Percentiles rank a stretch among this genome's conserved stretches.
Evolutionary conservation across 768 basidiomycete genomes (phyloP).

Genomic region (Boletus vermiculosoides): DNA sequence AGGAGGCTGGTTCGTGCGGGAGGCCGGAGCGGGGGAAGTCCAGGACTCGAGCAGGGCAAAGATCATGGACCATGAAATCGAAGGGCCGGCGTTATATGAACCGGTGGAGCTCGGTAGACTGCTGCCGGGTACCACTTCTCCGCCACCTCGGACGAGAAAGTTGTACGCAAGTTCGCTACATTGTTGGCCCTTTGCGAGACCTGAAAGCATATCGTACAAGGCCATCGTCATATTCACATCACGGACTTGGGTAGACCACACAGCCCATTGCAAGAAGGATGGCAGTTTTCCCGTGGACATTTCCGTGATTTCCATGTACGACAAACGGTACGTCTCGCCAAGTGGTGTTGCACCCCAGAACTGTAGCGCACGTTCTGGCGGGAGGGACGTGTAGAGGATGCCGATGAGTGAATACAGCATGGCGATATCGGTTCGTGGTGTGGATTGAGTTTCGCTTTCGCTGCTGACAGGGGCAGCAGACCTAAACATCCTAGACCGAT

Average conservation of each 20-base stretch:
- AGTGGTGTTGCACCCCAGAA: conserved; percentile 76
- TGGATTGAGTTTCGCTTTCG: conserved; percentile 40
- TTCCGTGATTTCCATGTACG: conserved; percentile 62
- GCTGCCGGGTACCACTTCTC: conserved; percentile 64
- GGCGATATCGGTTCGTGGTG: conserved; percentile 81
- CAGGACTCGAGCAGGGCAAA: conserved; percentile 77
- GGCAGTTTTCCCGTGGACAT: conserved; percentile 61
- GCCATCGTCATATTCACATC: conserved; percentile 75
- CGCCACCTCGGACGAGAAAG: conserved; percentile 77
- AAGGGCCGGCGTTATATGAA: conserved; percentile 45
- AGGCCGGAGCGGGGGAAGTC: conserved; percentile 52
- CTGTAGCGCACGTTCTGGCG: conserved; percentile 74
- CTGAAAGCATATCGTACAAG: conserved; percentile 85
- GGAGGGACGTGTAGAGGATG: conserved; percentile 70
- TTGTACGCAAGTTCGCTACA: conserved; percentile 88
- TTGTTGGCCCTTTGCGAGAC: conserved; percentile 79
- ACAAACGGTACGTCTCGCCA: conserved; percentile 38
- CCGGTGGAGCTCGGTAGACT: conserved; percentile 39
- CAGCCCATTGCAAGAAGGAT: conserved; percentile 86
- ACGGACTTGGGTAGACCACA: conserved; percentile 77
- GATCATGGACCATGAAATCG: conserved; percentile 76
- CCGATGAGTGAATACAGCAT: conserved; percentile 83
- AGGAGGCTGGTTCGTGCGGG: conserved; percentile 44
- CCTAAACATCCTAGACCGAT: conserved; percentile 54
- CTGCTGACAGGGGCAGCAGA: conserved; percentile 44